Conservation (phyloP, 1,284 basidiomycete species). For the Boletus smithii region DNA sequence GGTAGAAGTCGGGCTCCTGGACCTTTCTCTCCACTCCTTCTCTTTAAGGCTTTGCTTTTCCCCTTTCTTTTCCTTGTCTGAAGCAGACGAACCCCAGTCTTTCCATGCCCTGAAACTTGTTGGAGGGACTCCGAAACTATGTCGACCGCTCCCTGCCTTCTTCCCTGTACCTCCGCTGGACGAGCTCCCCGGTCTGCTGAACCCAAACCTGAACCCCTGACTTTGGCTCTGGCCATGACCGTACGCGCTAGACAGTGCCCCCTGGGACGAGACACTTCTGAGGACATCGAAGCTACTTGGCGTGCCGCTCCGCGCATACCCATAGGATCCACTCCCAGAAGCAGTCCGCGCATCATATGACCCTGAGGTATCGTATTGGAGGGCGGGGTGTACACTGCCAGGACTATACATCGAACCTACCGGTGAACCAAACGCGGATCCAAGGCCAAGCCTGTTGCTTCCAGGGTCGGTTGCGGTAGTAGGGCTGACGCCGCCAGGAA, state of each 20-base stretch:
- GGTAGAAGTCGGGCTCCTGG: constrained; percentile 14
- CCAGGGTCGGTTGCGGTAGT: constrained; percentile 6
- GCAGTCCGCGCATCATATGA: constrained; percentile 19
- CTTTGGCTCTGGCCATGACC: constrained; percentile 16
- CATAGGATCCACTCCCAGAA: constrained; percentile 28
- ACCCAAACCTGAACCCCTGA: constrained; percentile 22
- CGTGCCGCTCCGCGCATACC: constrained; percentile 25
- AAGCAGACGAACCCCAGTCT: constrained; percentile 18
- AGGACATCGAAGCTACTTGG: constrained; percentile 29
- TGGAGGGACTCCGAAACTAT: constrained; percentile 25
- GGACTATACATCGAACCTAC: constrained; percentile 21
- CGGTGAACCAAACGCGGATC: constrained; percentile 32
- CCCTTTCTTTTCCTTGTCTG: constrained; percentile 22
- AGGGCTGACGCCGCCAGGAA: constrained; percentile 10
- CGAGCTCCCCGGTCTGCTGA: constrained; percentile 15
- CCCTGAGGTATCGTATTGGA: constrained; percentile 20
- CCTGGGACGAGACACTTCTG: constrained; percentile 33
- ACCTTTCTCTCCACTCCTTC: constrained; percentile 15
- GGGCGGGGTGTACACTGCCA: constrained; percentile 5
- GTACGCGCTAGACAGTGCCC: constrained; percentile 26
- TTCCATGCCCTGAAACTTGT: constrained; percentile 30
- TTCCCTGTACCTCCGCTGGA: constrained; percentile 21
- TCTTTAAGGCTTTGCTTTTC: constrained; percentile 18
- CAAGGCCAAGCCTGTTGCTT: constrained; percentile 16
- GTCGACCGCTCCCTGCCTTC: constrained; percentile 10